Base-by-base conservation (phyloP, 1,284 basidiomycete genomes). In the Tilletiopsis washingtonensis region DNA sequence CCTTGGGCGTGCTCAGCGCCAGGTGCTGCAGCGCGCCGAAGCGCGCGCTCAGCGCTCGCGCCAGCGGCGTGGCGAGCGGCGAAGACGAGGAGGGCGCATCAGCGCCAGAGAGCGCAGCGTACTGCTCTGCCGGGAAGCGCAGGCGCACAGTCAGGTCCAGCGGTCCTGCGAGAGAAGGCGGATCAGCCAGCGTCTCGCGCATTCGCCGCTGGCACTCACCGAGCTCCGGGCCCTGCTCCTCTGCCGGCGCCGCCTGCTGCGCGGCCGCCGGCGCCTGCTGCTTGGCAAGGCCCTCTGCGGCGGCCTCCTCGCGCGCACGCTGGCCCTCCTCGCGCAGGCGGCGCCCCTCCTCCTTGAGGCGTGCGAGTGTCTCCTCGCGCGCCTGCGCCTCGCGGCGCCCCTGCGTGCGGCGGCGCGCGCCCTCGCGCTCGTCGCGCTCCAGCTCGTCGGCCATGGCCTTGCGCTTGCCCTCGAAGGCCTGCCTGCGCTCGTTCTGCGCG, bases 381-480 rank as follows among this genome's bases (percentile, higher is more conserved):
- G 43, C 47, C 47, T 32, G 39, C 41, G 27, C 29, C 17, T 23
- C 27, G 3, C 36, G 7, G 14, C 9, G 50, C 67, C 79, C 81
- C 41, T 77, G 75, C 27, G 77, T 77, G 9, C 76, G 75, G 66
- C 81, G 80, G 62, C 82, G 80, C 57, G 78, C 76, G 57, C 80
- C 78, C 54, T 81, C 80, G 40, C 82, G 83, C 45, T 94, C 91
- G 21, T 85, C 79, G 54, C 83, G 83, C 64, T 89, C 85, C 15
- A 94, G 79, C 56, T 91, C 91, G 52, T 88, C 84, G 11, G 91
- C 81, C 66, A 91, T 78, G 19, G 75, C 80, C 72, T 86, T 87
- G 25, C 88, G 80, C 72, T 90, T 89, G 50, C 77, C 79, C 64
- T 91, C 86, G 71, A 83, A 87, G 11, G 80, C 76, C 4, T 86